Conservation (phyloP, 2,329 filamentous ascomycete genomes). For the Colletotrichum lupini region DNA sequence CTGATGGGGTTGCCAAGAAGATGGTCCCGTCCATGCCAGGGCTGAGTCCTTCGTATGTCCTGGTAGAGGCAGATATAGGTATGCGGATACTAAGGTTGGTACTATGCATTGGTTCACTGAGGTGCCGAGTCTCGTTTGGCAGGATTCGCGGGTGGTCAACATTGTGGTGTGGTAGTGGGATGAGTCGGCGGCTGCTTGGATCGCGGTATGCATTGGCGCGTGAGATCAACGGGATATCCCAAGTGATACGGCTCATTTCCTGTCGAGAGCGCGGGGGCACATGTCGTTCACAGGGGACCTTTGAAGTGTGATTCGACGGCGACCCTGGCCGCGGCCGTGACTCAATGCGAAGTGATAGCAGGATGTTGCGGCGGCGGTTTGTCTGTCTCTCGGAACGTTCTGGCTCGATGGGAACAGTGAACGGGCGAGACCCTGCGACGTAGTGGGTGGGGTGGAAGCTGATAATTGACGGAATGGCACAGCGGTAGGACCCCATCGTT, state of each 20-base stretch:
- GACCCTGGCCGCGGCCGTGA: constrained; percentile 23
- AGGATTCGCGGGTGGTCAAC: not conserved
- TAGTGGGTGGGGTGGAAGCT: constrained; percentile 13
- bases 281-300: not conserved
- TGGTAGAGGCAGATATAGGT: not conserved
- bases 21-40: not conserved
- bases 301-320: constrained; percentile 13
- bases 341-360: constrained; percentile 31
- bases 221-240: not conserved
- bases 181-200: constrained; percentile 11
- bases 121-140: not conserved
- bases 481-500: not conserved
- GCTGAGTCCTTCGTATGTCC: not conserved
- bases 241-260: not conserved
- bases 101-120: not conserved
- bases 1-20: constrained; percentile 21
- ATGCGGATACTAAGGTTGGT: not conserved
- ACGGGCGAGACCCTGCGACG: constrained; percentile 4
- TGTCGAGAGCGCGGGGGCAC: constrained; percentile 5
- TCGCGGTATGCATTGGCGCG: not conserved
- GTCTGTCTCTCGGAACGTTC: constrained; percentile 11
- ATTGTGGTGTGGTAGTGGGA: constrained; percentile 29
- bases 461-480: constrained; percentile 7
- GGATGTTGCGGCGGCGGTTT: constrained; percentile 20
- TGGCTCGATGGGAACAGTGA: not conserved